Conservation (phyloP, 2,329 filamentous ascomycete species). For the Stylonectria norvegica region DNA sequence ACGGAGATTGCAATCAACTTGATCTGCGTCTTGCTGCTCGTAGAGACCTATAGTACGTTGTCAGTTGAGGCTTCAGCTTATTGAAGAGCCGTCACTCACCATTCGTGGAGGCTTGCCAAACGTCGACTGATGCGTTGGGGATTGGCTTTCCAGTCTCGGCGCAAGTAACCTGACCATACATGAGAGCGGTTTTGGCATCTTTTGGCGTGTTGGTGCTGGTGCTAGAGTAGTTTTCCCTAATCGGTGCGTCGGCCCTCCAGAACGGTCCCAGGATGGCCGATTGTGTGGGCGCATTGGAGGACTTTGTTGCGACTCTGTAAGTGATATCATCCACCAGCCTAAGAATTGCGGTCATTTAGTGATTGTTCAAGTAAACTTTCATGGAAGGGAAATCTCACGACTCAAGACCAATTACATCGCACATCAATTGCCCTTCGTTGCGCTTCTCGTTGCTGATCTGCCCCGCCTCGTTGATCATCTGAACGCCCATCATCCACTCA, state of each 20-base stretch:
- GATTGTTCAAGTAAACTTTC: no score
- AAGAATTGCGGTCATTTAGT: not conserved
- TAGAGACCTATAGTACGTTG: conserved; percentile 41
- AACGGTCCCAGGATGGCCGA: conserved; percentile 83
- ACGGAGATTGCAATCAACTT: conserved; percentile 70
- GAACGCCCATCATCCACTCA: conserved; percentile 72
- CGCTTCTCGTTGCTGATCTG: conserved; percentile 65
- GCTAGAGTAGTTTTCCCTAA: conserved; percentile 64
- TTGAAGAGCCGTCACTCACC: conserved; percentile 32
- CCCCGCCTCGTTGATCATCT: conserved; percentile 57
- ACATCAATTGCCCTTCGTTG: conserved; percentile 72
- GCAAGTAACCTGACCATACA: conserved; percentile 60
- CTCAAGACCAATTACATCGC: conserved; percentile 72
- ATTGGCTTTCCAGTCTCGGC: conserved; percentile 62
- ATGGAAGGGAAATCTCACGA: conserved; percentile 42
- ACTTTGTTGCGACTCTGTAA: conserved; percentile 52
- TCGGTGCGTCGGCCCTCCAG: conserved; percentile 71
- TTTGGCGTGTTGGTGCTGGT: conserved; percentile 56
- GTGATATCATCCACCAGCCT: conserved; percentile 78
- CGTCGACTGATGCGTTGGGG: conserved; percentile 63
- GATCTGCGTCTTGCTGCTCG: conserved; percentile 69
- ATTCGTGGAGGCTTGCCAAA: conserved; percentile 79
- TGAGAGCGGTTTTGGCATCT: conserved; percentile 52
- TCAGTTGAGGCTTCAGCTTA: not conserved
- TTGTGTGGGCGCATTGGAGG: conserved; percentile 55